Evolutionary conservation across 2,329 filamentous ascomycete species (phyloP), one percentile per base, ranked within the genome.

Genomic region (Trichophyton benhamiae): DNA sequence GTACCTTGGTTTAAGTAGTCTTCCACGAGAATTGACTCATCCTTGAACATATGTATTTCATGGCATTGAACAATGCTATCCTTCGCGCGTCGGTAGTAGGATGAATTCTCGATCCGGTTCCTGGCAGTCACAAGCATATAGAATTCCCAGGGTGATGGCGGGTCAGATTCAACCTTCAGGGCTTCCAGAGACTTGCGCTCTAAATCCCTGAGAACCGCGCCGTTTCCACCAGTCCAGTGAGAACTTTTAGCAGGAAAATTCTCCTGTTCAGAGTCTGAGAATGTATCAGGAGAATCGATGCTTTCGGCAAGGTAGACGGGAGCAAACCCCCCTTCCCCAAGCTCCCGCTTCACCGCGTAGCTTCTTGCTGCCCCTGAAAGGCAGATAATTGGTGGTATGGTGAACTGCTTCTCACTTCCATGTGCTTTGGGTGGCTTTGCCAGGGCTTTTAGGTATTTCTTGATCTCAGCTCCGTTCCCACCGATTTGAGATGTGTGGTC

Each of bases 261-360:
- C 69, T 69, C 66, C 3, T 68, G 68, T 57, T 75, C 72, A 5
- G 65, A 59, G 17, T 75, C 72, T 4, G 62, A 62, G 25, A 68
- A 64, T n/a, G 71, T 71, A 42, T 75, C 36, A 78, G 78, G 2
- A 0, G 76, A 76, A n/a, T 83, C 81, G 67, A 87, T 87, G 66
- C 81, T 83, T 70, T 96, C 89, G 6, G 91, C 87, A 0, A 99
- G 83, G 71, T 96, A 99, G 2, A 99, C 94, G 0, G 94, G 92
- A 0, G 92, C 94, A 74, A 95, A 99, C 0, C 94, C 94, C 7
- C 94, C 94, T 30, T 91, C 89, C 0, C 94, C 94, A 11, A 99
- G 83, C 72, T 97, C 91, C 58, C 87, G 84, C 70, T 87, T 89
- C 61, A 97, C 75, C 0, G 83, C 87, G 73, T 96, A 99, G 48